Evolutionary conservation across 2,329 filamentous ascomycete genomes (phyloP).

Genomic region (Penicillium sp.): DNA sequence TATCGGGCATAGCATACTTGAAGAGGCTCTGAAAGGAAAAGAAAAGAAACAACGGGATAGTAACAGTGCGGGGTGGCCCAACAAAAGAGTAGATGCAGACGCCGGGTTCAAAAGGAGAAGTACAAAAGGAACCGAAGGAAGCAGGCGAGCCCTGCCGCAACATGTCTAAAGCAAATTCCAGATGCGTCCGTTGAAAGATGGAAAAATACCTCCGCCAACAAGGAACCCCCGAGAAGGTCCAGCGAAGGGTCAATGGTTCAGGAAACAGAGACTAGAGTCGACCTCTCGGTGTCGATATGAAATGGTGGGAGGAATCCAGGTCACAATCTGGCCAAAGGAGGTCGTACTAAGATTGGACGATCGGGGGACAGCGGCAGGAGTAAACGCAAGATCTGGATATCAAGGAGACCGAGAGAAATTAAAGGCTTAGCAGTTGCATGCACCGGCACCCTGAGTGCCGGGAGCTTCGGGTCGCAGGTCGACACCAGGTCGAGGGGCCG

Average conservation of each 20-base stretch:
- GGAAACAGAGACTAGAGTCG: constrained; percentile 14
- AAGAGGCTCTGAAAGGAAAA: constrained; percentile 16
- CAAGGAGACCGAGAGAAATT: background rate
- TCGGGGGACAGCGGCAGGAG: background rate
- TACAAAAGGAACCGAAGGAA: constrained; percentile 26
- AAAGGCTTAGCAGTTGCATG: constrained; percentile 58
- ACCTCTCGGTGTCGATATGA: constrained; percentile 10
- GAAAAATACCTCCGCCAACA: constrained; percentile 13
- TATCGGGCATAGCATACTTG: constrained; percentile 36
- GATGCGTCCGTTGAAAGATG: constrained; percentile 18
- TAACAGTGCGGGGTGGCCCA: constrained; percentile 22
- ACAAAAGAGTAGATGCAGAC: constrained; percentile 31
- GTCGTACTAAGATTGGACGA: background rate
- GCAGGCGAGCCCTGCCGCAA: constrained; percentile 26
- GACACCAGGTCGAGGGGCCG: constrained; percentile 59
- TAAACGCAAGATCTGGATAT: background rate
- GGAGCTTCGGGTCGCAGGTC: constrained; percentile 61
- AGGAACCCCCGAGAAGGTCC: constrained; percentile 10
- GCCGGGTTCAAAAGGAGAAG: constrained; percentile 28
- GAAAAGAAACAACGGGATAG: constrained; percentile 20
- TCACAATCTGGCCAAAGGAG: background rate
- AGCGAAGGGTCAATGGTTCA: constrained; percentile 19
- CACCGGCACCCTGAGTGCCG: constrained; percentile 54
- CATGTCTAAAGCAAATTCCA: constrained; percentile 31
- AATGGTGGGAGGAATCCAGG: constrained; percentile 1